Evolutionary conservation across 2,329 filamentous ascomycete genomes (phyloP).

Genomic region (Stachybotrys chlorohalonatus): DNA sequence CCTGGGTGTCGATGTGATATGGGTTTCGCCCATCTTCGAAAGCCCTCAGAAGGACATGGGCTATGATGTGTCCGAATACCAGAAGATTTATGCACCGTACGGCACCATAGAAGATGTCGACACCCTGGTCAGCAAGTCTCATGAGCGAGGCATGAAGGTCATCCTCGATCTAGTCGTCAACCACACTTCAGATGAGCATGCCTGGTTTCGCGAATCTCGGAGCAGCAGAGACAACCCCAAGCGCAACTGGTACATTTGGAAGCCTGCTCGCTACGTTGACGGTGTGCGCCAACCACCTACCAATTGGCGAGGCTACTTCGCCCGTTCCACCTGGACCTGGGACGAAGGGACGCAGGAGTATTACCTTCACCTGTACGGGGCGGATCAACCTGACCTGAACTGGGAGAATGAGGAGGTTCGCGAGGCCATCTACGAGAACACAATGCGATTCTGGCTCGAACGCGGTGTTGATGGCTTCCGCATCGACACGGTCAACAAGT

Average conservation of each 20-base stretch:
- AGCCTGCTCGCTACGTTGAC: conserved; percentile 43
- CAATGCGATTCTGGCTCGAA: conserved; percentile 67
- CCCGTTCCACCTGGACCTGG: conserved; percentile 41
- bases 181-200: conserved; percentile 49
- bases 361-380: conserved; percentile 54
- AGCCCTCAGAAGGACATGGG: conserved; percentile 60
- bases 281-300: conserved; percentile 50
- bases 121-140: conserved; percentile 47
- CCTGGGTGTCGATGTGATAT: conserved; percentile 54
- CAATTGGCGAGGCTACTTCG: conserved; percentile 42
- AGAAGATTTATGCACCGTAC: conserved; percentile 55
- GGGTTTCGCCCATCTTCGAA: conserved; percentile 45
- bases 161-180: conserved; percentile 68
- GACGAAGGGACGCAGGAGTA: conserved; percentile 43
- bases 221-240: conserved; percentile 41
- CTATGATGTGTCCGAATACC: conserved; percentile 64
- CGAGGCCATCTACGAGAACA: conserved; percentile 54
- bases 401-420: conserved; percentile 63
- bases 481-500: conserved; percentile 61
- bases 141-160: conserved; percentile 53
- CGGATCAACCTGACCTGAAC: conserved; percentile 67
- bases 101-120: conserved; percentile 61
- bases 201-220: conserved; percentile 48
- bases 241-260: conserved; percentile 60
- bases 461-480: conserved; percentile 57